These are phyloP conservation scores for Priceomyces castillae DNA, from an alignment of 805 yeast genomes.

Conservation along the genomic window DNA sequence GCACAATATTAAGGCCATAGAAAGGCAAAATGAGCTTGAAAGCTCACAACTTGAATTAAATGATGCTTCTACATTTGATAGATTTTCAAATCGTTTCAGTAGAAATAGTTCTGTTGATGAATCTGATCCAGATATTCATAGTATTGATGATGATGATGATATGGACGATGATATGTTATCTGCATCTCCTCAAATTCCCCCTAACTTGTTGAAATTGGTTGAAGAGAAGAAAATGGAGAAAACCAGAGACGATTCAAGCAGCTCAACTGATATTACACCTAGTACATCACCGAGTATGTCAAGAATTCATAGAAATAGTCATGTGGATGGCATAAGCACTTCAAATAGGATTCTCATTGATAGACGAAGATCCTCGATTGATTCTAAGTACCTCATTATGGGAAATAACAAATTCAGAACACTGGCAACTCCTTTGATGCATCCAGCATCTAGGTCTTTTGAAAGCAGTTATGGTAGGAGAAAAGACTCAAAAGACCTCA, in stretches of 20 bases:
- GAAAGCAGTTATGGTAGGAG: slow-evolving; percentile 4
- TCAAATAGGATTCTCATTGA: slow-evolving; percentile 19
- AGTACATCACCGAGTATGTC: slow-evolving; percentile 29
- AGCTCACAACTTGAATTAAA: background rate
- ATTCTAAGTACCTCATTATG: slow-evolving; percentile 26
- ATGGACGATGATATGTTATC: slow-evolving; percentile 47
- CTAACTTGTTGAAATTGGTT: slow-evolving; percentile 52
- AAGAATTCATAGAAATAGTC: slow-evolving; percentile 21
- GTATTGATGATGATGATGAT: slow-evolving; percentile 42
- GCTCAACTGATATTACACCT: slow-evolving; percentile 25
- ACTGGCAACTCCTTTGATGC: slow-evolving; percentile 1
- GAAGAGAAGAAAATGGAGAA: slow-evolving; percentile 46
- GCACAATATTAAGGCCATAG: slow-evolving; percentile 17
- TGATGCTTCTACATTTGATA: slow-evolving; percentile 1
- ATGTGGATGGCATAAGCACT: slow-evolving; percentile 17
- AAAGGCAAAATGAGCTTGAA: slow-evolving; percentile 9
- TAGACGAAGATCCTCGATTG: slow-evolving; percentile 33
- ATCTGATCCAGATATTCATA: slow-evolving; percentile 23
- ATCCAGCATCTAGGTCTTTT: slow-evolving; percentile 1
- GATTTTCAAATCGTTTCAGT: background rate
- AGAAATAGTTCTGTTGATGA: slow-evolving; percentile 13
- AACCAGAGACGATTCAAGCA: slow-evolving; percentile 24
- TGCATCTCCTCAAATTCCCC: slow-evolving; percentile 70
- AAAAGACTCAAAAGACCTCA: slow-evolving; percentile 4
- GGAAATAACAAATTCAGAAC: slow-evolving; percentile 14